phyloP scores from a whole-genome alignment of 108 stramenopile species.

The Aurantiochytrium sp. region DNA sequence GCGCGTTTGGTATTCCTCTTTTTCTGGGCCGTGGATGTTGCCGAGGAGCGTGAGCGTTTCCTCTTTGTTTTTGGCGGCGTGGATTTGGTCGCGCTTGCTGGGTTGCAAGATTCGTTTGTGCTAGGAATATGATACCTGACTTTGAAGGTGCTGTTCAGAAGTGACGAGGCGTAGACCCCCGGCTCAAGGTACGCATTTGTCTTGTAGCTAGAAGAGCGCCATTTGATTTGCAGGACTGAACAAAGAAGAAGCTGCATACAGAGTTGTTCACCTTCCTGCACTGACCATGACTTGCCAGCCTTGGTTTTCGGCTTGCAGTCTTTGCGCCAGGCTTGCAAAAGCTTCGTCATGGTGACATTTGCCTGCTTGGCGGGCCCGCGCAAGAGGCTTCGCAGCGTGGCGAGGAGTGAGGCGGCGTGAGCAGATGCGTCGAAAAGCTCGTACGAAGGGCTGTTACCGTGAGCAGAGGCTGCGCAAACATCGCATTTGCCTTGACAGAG shows the following conservation, averaged over 20 bases:
- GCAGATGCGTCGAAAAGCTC: background rate
- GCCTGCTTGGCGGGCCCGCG: background rate
- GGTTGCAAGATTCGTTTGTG: too few species aligned
- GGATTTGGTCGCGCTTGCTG: too few species aligned
- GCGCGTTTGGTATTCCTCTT: too few species aligned
- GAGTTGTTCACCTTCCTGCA: background rate
- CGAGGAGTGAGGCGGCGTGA: background rate
- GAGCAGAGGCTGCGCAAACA: background rate
- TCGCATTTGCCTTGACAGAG: conserved; percentile 11
- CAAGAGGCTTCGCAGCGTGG: background rate
- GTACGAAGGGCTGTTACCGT: background rate
- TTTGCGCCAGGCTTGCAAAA: background rate
- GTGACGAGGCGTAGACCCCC: background rate
- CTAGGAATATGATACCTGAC: background rate
- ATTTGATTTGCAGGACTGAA: background rate
- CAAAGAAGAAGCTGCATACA: background rate
- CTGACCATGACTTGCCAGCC: background rate
- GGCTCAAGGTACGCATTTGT: background rate
- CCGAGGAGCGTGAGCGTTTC: too few species aligned
- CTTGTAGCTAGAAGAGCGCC: background rate
- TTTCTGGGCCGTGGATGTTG: too few species aligned
- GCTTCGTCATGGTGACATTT: background rate
- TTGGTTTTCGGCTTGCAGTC: background rate
- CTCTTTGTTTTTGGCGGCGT: too few species aligned
- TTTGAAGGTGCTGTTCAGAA: background rate